Base-by-base conservation (phyloP, 2,329 filamentous ascomycete genomes). In the Phoma sp. region DNA sequence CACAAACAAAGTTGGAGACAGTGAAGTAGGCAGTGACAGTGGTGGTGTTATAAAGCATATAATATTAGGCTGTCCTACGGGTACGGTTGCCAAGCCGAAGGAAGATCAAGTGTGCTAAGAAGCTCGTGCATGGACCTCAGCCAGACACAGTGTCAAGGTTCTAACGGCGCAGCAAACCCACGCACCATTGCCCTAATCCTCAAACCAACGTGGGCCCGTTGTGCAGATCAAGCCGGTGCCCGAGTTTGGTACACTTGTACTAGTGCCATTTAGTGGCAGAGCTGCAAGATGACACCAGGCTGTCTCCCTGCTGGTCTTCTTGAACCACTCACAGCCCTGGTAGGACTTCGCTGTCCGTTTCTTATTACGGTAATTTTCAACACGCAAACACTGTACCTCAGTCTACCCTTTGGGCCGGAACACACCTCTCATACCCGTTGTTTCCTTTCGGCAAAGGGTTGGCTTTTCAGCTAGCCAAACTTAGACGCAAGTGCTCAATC, bases 211-310 rank as follows among this genome's bases (percentile, higher is more conserved):
- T 70, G 64, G 64, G 65, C 59, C 64, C 65, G 61, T 67, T 60
- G 64, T 58, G 71, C 61, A 72, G 68, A 72, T 74, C 71, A 65
- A 56, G 42, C 37, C 25, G 35, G 57, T 55, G 56, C 60, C 54
- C 46, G 55, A 55, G 40, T 53, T 49, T 60, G 60, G 49, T 61
- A 57, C 59, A 57, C 59, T 62, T 64, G 57, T 57, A 39, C 55
- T 65, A 62, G 61, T 52, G 58, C 47, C 44, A 45, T 46, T 58
- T 63, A 61, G 57, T 43, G 36, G 38, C 38, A 60, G 57, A 64
- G 61, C 52, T 42, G 66, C 65, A 61, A 67, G 60, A 47, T 68
- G 57, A 56, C 54, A 58, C 42, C 57, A 56, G 47, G 43, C 47
- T 39, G 33, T 35, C 23, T 50, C 38, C 32, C 22, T 46, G 39